Evolutionary conservation across 116 monocot genomes (phyloP), one percentile per base, ranked within the genome.

Genomic region (Thalassia testudinum): DNA sequence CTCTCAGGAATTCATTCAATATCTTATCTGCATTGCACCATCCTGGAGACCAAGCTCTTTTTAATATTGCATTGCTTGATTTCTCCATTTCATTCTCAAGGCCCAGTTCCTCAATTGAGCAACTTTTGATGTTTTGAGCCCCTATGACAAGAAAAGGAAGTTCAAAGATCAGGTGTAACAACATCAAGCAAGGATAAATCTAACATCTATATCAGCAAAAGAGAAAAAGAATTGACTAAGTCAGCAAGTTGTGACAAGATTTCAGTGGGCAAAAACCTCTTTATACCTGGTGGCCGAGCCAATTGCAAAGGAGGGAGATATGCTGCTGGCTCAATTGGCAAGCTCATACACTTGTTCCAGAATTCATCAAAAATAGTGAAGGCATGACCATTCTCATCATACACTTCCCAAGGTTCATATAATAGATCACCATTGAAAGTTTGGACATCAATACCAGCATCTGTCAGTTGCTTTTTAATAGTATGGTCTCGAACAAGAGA

Each of bases 401-500:
- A 71, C 14, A 82, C 64, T 40, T 86, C 86, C 86, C 91, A 92
- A 16, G 91, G 91, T 42, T 92, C 91, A 58, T 77, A 75, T 43
- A 92, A 72, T 10, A 92, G 71, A 74, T 92, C 86, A 43, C 71
- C 78, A 48, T 82, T 92, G 53, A 79, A 92, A 37, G 73, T 82
- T 56, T 77, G 70, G 21, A 82, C 79, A 20, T 20, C 59, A 22
- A 86, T 61, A 22, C 91, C 91, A 42, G 54, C 54, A 10, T 76
- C 66, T 30, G 42, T 43, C 18, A 92, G 67, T 50, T 79, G 61
- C 48, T 22, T 69, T 66, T 85, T 92, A n/a, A 92, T 54, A 59
- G 67, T 75, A 64, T 92, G 79, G 71, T 92, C 91, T 24, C 86
- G 78, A 16, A 92, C 79, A 42, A 92, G 74, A 18, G 91, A 92